Evolutionary conservation across 768 basidiomycete genomes (phyloP), one percentile per base, ranked within the genome.

Genomic region (Kwoniella europaea): DNA sequence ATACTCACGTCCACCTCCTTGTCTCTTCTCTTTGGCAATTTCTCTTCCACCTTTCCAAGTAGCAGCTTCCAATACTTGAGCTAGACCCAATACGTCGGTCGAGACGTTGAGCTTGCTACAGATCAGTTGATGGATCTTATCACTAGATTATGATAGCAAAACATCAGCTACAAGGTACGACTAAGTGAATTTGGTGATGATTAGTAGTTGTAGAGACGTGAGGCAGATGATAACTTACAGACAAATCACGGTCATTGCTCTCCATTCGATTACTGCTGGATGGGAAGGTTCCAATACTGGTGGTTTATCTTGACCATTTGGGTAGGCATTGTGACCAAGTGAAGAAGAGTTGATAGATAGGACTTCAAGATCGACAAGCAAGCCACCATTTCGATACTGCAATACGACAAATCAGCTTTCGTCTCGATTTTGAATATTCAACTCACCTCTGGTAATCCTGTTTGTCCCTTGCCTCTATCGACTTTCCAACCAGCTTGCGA

Each of bases 21-120:
- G 91, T 4, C 95, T 85, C 81, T 88, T 90, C 81, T 86, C 83
- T 81, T 90, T 91, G 3, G 96, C 96, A 50, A 98, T 92, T 84
- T 96, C 93, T 4, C 96, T 86, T 3, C 96, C 96, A 1, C 93
- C 94, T 79, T 95, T 96, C 96, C 96, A 99, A 0, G 94, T 98
- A 1, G 94, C 95, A 62, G 90, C 90, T 84, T 98, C 96, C 43
- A 99, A 86, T 0, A 98, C 89, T 82, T 98, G 96, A 0, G 94
- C 91, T 9, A 95, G 88, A 0, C 88, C 87, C 27, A 98, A 86
- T 57, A 89, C 85, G 1, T 86, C 85, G 2, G 82, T 74, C 0
- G 85, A 84, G 27, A 91, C 81, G 1, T 85, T 84, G 62, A 92
- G 85, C 71, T 88, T 86, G 63, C 81, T 75, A 56, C 92, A 89